phyloP scores from a whole-genome alignment of 768 basidiomycete species.

The Pleurotus platypus region DNA sequence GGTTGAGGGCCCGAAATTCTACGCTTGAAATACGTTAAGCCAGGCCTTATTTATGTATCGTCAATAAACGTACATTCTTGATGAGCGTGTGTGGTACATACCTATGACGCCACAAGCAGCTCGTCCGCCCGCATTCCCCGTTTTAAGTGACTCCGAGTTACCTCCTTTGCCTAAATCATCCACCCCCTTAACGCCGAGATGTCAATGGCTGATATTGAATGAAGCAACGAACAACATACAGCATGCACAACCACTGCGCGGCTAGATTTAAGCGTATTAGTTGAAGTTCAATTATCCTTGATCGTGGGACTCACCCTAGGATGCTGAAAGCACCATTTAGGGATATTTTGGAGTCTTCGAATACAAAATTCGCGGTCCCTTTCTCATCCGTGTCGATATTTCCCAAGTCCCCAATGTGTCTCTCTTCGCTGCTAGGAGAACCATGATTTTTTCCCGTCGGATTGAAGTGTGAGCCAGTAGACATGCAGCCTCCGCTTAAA shows the following conservation, averaged over 20 bases:
- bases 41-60: slow-evolving; percentile 1
- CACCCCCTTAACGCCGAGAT: slow-evolving; percentile 42
- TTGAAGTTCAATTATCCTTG: no score
- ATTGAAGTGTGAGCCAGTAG: slow-evolving; percentile 78
- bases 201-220: slow-evolving; percentile 9
- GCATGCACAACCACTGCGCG: slow-evolving; percentile 76
- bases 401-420: slow-evolving; percentile 78
- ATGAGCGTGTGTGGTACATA: slow-evolving; percentile 17
- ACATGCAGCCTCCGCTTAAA: slow-evolving; percentile 58
- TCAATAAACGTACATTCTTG: neutral
- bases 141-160: slow-evolving; percentile 67
- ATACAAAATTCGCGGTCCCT: slow-evolving; percentile 55
- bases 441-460: slow-evolving; percentile 65
- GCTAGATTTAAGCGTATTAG: slow-evolving; percentile 22
- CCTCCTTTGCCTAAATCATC: slow-evolving; percentile 78
- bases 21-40: slow-evolving; percentile 9
- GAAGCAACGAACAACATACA: slow-evolving; percentile 27
- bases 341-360: slow-evolving; percentile 59
- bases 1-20: neutral
- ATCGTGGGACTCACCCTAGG: slow-evolving; percentile 49
- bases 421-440: slow-evolving; percentile 44
- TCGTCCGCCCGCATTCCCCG: slow-evolving; percentile 74
- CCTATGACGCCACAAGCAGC: slow-evolving; percentile 85
- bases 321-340: slow-evolving; percentile 67
- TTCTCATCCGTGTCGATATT: slow-evolving; percentile 61